Base-by-base conservation (phyloP, 345 rosid species). In the Excoecaria agallocha region DNA sequence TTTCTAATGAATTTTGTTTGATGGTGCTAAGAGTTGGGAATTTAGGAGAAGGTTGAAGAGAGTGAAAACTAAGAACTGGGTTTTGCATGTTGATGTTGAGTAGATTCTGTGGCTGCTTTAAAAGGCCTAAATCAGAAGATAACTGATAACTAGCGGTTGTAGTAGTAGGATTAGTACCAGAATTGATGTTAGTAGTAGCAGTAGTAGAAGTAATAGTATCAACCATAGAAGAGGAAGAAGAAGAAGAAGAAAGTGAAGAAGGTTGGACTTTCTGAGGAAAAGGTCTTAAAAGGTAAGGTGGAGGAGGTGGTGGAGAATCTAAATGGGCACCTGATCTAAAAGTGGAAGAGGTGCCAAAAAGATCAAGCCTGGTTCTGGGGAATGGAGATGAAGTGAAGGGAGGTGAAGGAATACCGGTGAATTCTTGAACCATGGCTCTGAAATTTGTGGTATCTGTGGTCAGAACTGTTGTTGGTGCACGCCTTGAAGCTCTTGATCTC, bases 401-500 rank as follows among this genome's bases (percentile, higher is more conserved):
- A 11, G 96, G 94, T 52, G 94, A 83, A 52, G 98, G 98, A 66
- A 94, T 94, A 15, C 97, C 98, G 13, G 98, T 94, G 77, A 94
- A 94, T 59, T 94, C 98, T 74, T 94, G 98, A 75, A 94, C 98
- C 97, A 94, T 94, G 63, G 97, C 96, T 79, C 97, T 84, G 88
- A 94, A 94, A 77, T 94, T 94, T 46, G 89, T 78, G 54, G 97
- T 94, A 78, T 94, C 97, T 58, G 98, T 94, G 8, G 89, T 90
- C 79, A 94, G 72, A 66, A 94, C 92, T 37, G 98, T 94, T 1
- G 98, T 94, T 10, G 98, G 97, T 66, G 97, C 98, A 78, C 97
- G 85, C 84, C 97, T 81, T 0, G 98, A 90, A 24, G 97, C 97
- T 77, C 98, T 82, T 6, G 97, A 83, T 72, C 98, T 85, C 84